Evolutionary conservation across 345 rosid species (phyloP).

Genomic region (Aegle marmelos): DNA sequence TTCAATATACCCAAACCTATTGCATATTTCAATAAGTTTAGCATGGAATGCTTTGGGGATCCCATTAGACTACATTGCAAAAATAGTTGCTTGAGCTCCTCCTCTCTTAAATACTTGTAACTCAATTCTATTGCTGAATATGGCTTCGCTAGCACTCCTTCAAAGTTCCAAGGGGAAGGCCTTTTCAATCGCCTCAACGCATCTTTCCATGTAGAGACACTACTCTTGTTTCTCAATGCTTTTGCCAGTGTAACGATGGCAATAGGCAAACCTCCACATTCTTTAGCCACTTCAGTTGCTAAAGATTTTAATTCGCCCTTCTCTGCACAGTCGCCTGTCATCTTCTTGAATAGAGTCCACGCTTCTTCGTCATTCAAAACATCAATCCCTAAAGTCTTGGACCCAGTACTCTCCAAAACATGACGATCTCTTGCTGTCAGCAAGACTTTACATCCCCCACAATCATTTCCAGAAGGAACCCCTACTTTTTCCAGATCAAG

Average conservation of each 20-base stretch:
- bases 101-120: not conserved
- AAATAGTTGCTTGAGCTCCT: not conserved
- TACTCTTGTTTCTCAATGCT: not conserved
- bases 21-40: no score
- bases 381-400: not conserved
- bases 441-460: no score
- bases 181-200: constrained; percentile 1
- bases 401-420: not conserved
- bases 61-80: not conserved
- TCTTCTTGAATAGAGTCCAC: constrained; percentile 22
- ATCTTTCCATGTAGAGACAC: constrained; percentile 16
- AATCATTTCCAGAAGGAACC: no score
- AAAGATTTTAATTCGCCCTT: not conserved
- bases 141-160: no score
- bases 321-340: not conserved
- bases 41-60: not conserved
- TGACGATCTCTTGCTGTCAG: not conserved
- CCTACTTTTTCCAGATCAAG: no score
- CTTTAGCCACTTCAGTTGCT: constrained; percentile 11
- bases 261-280: constrained; percentile 1
- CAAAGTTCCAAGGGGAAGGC: not conserved
- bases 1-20: no score
- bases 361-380: not conserved
- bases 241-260: constrained; percentile 24
- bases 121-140: not conserved